These are phyloP conservation scores for Saturnispora bothae DNA, from an alignment of 805 yeast species.

Conservation along the genomic window DNA sequence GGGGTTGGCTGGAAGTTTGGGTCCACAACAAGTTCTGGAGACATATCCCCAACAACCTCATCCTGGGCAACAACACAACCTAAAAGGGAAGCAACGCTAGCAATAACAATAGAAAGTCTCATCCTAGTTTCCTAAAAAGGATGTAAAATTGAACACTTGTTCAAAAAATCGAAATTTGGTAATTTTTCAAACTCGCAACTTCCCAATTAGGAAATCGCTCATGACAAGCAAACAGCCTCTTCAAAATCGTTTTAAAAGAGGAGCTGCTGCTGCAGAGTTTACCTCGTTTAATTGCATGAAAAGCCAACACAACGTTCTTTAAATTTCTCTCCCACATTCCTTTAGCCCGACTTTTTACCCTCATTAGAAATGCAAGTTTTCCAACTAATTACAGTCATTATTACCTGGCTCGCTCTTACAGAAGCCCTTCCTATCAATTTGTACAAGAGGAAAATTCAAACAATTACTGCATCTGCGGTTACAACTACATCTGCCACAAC, in stretches of 20 bases:
- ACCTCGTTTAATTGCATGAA: no score
- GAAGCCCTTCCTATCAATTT: conserved; percentile 5
- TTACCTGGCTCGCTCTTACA: conserved; percentile 1
- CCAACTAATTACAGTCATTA: conserved; percentile 7
- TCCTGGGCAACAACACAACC: background rate
- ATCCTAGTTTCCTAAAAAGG: conserved; percentile 2
- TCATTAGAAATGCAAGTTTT: background rate
- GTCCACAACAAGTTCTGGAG: conserved; percentile 14
- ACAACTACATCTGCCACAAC: conserved; percentile 16
- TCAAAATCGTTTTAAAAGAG: background rate
- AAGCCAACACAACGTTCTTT: background rate
- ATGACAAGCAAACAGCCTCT: background rate
- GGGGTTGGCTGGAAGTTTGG: conserved; percentile 25
- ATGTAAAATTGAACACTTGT: background rate
- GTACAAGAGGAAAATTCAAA: conserved; percentile 21
- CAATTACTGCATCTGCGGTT: conserved; percentile 21
- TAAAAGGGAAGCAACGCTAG: background rate
- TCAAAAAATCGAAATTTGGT: background rate
- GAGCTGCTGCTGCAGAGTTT: no score
- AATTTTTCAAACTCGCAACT: background rate
- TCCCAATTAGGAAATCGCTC: conserved; percentile 1
- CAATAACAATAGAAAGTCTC: conserved; percentile 1
- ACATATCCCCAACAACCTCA: conserved; percentile 11
- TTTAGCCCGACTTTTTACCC: conserved; percentile 3
- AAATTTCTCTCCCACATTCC: background rate